phyloP scores from a whole-genome alignment of 208 protist species.

The Acanthamoeba divionensis region DNA sequence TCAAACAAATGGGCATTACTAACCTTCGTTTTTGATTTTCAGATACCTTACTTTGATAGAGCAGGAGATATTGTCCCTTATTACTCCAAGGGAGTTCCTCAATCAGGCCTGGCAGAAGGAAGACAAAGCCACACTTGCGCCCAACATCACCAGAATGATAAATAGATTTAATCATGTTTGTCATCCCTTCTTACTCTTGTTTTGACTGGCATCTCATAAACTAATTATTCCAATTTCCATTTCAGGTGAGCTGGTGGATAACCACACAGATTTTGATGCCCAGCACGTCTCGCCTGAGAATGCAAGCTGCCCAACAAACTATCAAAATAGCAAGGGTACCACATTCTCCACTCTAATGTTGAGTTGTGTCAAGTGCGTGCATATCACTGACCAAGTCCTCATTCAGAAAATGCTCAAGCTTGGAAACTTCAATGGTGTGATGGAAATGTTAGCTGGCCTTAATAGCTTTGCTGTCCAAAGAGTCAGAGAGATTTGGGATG shows the following conservation, averaged over 20 bases:
- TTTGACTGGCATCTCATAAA: too few species aligned
- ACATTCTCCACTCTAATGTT: too few species aligned
- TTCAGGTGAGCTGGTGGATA: constrained; percentile 44
- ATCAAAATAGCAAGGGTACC: constrained; percentile 46
- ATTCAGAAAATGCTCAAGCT: not conserved
- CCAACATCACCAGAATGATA: not conserved
- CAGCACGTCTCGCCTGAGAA: not conserved
- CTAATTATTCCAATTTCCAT: too few species aligned
- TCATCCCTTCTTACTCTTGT: too few species aligned
- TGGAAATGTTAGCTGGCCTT: constrained; percentile 29
- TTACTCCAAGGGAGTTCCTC: constrained; percentile 24
- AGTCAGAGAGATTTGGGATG: not conserved
- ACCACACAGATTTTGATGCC: constrained; percentile 6
- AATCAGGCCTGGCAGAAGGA: constrained; percentile 35
- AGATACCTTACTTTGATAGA: constrained; percentile 22
- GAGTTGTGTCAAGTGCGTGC: too few species aligned
- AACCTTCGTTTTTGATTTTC: too few species aligned
- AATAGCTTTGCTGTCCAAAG: not conserved
- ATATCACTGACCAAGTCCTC: too few species aligned
- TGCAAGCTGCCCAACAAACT: not conserved
- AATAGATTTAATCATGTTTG: not conserved
- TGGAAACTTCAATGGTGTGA: constrained; percentile 36
- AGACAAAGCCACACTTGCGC: not conserved
- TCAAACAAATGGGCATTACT: too few species aligned
- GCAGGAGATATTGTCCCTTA: not conserved